Evolutionary conservation across 139 green algal species (phyloP).

Genomic region (Microglena sp.): DNA sequence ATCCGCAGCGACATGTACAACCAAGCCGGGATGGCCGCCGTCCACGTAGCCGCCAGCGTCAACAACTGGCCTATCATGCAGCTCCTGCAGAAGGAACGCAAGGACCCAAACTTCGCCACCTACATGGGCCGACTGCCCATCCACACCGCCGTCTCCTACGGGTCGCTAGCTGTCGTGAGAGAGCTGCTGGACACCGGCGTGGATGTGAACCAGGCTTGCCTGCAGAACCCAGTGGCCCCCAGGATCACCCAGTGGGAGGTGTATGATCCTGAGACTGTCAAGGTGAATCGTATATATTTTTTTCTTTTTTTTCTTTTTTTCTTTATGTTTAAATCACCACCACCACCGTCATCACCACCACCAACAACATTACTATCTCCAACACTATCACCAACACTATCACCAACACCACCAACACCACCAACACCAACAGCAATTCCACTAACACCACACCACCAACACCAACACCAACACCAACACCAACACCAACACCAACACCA

Average conservation of each 20-base stretch:
- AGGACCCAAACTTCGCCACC: not conserved
- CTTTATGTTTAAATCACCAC: too few species aligned
- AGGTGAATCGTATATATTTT: not conserved
- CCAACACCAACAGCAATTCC: too few species aligned
- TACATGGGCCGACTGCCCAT: not conserved
- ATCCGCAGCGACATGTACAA: too few species aligned
- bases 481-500: too few species aligned
- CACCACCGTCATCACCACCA: too few species aligned
- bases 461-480: too few species aligned
- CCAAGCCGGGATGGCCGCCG: not conserved
- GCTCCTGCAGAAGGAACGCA: not conserved
- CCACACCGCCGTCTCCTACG: not conserved
- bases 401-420: too few species aligned
- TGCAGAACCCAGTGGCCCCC: not conserved
- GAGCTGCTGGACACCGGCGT: not conserved
- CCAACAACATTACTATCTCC: too few species aligned
- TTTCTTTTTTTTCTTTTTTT: too few species aligned
- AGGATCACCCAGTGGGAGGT: not conserved
- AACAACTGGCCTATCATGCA: not conserved
- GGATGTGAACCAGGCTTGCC: not conserved
- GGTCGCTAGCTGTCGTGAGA: not conserved
- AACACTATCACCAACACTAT: too few species aligned
- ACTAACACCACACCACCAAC: too few species aligned
- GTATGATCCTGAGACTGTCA: not conserved
- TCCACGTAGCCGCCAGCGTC: not conserved